Base-by-base conservation (phyloP, 495 filamentous ascomycete genomes). In the Poronia punctata region DNA sequence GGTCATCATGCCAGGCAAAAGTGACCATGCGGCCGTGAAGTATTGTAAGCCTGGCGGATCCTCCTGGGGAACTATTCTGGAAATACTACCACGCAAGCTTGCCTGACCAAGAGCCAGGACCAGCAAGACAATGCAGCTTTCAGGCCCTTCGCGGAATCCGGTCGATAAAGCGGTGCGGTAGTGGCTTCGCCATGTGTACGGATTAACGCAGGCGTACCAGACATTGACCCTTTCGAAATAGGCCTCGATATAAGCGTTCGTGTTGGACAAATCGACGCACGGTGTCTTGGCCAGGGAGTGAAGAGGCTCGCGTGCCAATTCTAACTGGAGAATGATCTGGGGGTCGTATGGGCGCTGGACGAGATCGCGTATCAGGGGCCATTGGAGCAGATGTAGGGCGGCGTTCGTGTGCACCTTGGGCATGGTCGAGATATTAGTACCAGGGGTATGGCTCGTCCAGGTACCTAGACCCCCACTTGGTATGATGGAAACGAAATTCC, bases 161-260 rank as follows among this genome's bases (percentile, higher is more conserved):
- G 76, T 76, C 1, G 82, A 80, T 3, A 86, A 67, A 1, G 85
- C 85, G 5, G 70, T 79, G 14, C 73, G 69, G 56, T 88, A 88
- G 57, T 86, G 80, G 42, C 72, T 76, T n/a, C 72, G 68, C 85
- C 84, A 90, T 14, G 77, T 83, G 60, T 81, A 84, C 16, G 85
- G 85, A 58, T 87, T 88, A 38, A 90, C 83, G 57, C 82, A 85
- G 22, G 85, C 84, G 47, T 88, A 88, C 83, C 84, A 90, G 4
- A 86, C 72, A 53, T 88, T 88, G 40, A 86, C 85, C 17, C 80
- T 71, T 29, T 81, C 76, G 49, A 90, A 90, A 61, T 84, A 88
- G 7, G 84, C 75, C 53, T 80, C 75, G 35, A 85, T 78, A 60
- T 87, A 87, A 10, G 74, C 67, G 16, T 75, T 68, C n/a, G 81